Conservation (phyloP, 768 basidiomycete genomes). For the Gelatoporia subvermispora region DNA sequence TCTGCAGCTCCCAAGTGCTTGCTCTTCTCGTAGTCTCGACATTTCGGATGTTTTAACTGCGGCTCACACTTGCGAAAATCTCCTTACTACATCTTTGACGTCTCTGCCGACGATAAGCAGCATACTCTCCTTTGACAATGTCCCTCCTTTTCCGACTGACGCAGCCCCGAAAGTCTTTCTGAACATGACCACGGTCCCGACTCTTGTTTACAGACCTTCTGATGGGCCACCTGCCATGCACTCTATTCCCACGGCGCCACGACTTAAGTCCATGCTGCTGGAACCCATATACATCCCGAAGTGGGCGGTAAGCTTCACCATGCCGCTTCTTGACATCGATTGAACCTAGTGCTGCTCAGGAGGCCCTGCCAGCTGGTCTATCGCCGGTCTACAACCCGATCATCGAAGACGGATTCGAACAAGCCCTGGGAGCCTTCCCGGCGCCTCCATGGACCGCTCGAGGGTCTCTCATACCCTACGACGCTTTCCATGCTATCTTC, state of each 20-base stretch:
- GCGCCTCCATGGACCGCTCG: constrained; percentile 25
- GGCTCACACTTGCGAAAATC: constrained; percentile 4
- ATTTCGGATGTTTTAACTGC: constrained; percentile 8
- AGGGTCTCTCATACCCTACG: constrained; percentile 24
- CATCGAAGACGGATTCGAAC: background rate
- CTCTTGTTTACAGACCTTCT: constrained; percentile 18
- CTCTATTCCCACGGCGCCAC: constrained; percentile 31
- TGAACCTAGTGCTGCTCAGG: constrained; percentile 1
- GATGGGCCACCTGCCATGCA: constrained; percentile 15
- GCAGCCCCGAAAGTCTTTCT: constrained; percentile 24
- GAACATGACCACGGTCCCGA: constrained; percentile 16
- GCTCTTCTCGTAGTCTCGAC: constrained; percentile 11
- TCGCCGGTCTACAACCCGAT: background rate
- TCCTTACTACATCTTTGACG: constrained; percentile 20
- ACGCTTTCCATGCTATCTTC: background rate
- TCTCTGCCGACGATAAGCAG: constrained; percentile 11
- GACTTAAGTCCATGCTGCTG: constrained; percentile 30
- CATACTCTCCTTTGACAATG: constrained; percentile 18
- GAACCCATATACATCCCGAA: constrained; percentile 29
- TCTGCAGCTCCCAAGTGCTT: background rate
- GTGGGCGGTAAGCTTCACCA: constrained; percentile 28
- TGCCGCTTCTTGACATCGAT: background rate
- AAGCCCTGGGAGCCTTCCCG: background rate
- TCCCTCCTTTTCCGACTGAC: constrained; percentile 28
- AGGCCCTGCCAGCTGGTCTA: background rate